Evolutionary conservation across 192 early-diverging fungal species (phyloP), one percentile per base, ranked within the genome.

Genomic region (Coemansia sp.): DNA sequence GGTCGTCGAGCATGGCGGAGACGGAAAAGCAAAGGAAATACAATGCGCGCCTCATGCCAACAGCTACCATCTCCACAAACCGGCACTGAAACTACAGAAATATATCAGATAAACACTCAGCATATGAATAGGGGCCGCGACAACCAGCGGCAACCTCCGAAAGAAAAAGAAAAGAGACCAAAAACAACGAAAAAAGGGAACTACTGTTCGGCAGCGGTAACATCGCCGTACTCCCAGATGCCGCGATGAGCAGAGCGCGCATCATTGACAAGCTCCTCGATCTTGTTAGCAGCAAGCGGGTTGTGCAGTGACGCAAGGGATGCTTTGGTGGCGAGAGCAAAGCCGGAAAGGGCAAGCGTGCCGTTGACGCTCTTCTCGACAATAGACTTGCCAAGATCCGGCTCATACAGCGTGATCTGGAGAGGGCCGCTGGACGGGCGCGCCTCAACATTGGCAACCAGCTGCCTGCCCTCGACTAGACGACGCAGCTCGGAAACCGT

Each of bases 361-460:
- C 78, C 79, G 60, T 92, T 92, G 72, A 91, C 83, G 66, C 88
- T 90, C 61, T 84, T 84, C 37, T 90, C 90, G 7, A 87, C 69
- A 7, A 81, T 60, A 7, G 85, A 86, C 37, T 84, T 75, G 8
- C 89, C 88, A 14, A 86, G 64, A 5, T 56, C 54, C 4, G 90
- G 89, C 60, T 92, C 88, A 59, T 88, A 92, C 16, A 92, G 64
- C 10, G 89, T 92, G 22, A 92, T 64, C 46, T 88, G 85, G 59
- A 90, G 63, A 7, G 88, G 76, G 39, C 74, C 79, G 61, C 73
- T 80, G 16, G 86, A 72, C 25, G 70, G 66, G 13, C 88, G 84
- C 37, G 87, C 86, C 75, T 93, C 92, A 41, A 93, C 81, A 57
- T 90, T 89, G 43, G 89, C 91, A 1, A 93, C 91, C 22, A 93